Conservation (phyloP, 805 yeast species). For the Candida saitoana region DNA sequence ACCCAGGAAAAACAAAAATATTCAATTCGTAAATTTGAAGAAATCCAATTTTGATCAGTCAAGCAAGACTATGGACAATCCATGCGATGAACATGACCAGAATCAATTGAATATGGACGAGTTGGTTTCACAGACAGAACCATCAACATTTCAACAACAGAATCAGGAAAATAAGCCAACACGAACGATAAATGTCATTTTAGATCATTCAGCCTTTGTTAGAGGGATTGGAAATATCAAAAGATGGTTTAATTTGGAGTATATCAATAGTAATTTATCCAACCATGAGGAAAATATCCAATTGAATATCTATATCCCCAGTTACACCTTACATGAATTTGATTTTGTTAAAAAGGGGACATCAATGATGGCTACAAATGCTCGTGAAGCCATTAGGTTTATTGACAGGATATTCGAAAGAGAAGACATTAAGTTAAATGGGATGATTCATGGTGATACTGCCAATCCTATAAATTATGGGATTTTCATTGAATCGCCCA, state of each 20-base stretch:
- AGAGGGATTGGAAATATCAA: constrained; percentile 67
- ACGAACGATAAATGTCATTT: constrained; percentile 39
- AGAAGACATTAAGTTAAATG: constrained; percentile 10
- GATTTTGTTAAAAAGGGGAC: constrained; percentile 54
- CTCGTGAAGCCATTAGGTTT: constrained; percentile 60
- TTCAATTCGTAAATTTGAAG: no score
- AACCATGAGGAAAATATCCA: constrained; percentile 16
- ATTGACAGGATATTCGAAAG: constrained; percentile 45
- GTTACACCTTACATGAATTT: constrained; percentile 55
- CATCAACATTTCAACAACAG: background rate
- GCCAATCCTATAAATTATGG: constrained; percentile 8
- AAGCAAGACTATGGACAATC: constrained; percentile 8
- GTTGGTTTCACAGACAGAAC: background rate
- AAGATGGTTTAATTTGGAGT: constrained; percentile 51
- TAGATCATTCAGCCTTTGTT: constrained; percentile 66
- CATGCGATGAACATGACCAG: background rate
- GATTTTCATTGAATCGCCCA: constrained; percentile 35
- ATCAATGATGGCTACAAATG: constrained; percentile 56
- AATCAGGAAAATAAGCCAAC: background rate
- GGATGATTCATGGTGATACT: constrained; percentile 8
- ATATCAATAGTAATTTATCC: constrained; percentile 21
- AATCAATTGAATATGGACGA: constrained; percentile 3
- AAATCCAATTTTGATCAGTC: constrained; percentile 8
- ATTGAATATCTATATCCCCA: constrained; percentile 47
- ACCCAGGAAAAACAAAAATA: no score